These are phyloP conservation scores for Puya raimondii DNA, from an alignment of 176 grass and related monocot genomes.

Conservation along the genomic window DNA sequence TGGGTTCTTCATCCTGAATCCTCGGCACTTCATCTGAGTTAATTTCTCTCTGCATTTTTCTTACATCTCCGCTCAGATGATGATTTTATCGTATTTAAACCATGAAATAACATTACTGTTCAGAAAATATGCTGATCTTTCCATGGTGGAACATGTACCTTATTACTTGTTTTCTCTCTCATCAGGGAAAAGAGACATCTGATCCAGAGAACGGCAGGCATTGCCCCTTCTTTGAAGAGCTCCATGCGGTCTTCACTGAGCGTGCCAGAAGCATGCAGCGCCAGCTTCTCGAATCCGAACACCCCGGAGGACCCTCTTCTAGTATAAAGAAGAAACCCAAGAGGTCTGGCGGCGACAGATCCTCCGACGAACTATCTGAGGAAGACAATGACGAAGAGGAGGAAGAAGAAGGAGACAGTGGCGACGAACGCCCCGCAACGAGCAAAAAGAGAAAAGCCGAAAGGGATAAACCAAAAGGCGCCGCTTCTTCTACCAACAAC, in stretches of 20 bases:
- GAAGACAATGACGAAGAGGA: constrained; percentile 29
- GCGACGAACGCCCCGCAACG: constrained; percentile 37
- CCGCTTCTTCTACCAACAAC: background rate
- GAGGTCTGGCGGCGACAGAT: constrained; percentile 18
- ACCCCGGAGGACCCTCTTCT: constrained; percentile 20
- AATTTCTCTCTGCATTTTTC: background rate
- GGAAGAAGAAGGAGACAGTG: constrained; percentile 35
- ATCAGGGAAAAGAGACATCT: constrained; percentile 93
- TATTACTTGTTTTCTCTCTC: constrained; percentile 10
- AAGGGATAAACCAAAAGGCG: constrained; percentile 16
- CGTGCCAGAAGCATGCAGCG: constrained; percentile 77
- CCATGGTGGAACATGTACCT: background rate
- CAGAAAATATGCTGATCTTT: background rate
- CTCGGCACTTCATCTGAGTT: background rate
- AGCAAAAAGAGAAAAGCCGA: constrained; percentile 28
- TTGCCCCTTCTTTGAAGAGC: constrained; percentile 88
- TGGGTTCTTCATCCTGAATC: background rate
- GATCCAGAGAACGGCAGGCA: constrained; percentile 64
- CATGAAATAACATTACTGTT: no score
- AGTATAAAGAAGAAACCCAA: constrained; percentile 31
- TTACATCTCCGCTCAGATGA: background rate
- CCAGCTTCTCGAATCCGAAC: constrained; percentile 33
- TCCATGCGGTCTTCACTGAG: constrained; percentile 75
- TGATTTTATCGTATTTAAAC: background rate
- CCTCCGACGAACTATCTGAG: constrained; percentile 25